Conservation (phyloP, 1,139 yeast species). For the Lodderomyces pseudojiufengensis region DNA sequence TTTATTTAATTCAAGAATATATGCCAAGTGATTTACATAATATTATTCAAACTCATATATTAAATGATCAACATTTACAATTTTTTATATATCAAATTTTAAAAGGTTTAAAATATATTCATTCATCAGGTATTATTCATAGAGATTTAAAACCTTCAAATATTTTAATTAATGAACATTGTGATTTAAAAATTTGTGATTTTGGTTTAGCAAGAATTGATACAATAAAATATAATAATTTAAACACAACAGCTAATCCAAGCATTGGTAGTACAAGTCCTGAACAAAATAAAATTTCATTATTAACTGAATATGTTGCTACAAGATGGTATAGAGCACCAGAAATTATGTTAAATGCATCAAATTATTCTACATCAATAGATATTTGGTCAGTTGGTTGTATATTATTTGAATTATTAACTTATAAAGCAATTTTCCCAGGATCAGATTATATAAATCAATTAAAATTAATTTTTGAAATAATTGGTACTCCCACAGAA, state of each 20-base stretch:
- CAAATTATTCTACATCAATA: slow-evolving; percentile 90
- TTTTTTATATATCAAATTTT: slow-evolving; percentile 89
- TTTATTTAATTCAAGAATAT: slow-evolving; percentile 87
- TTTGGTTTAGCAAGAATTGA: slow-evolving; percentile 79
- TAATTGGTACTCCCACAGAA: slow-evolving; percentile 83
- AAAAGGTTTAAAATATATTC: slow-evolving; percentile 86
- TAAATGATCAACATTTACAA: slow-evolving; percentile 90
- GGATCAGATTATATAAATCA: slow-evolving; percentile 95
- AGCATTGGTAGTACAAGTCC: slow-evolving; percentile 20
- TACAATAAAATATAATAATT: slow-evolving; percentile 27
- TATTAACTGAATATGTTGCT: slow-evolving; percentile 92
- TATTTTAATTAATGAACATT: slow-evolving; percentile 79
- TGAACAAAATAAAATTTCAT: slow-evolving; percentile 42
- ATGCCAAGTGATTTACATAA: slow-evolving; percentile 96
- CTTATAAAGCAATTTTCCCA: slow-evolving; percentile 86
- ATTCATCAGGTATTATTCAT: slow-evolving; percentile 86
- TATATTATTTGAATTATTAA: slow-evolving; percentile 86
- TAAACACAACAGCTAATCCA: neutral
- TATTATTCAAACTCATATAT: slow-evolving; percentile 79
- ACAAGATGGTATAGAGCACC: slow-evolving; percentile 98
- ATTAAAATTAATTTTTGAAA: slow-evolving; percentile 78
- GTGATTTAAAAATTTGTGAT: slow-evolving; percentile 92
- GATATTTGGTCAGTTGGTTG: slow-evolving; percentile 98
- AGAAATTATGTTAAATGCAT: slow-evolving; percentile 84
- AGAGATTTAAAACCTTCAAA: slow-evolving; percentile 92